Percentiles rank a stretch among this genome's conserved stretches.
These are phyloP conservation scores for Beta vulgaris DNA, from an alignment of 148 eudicot genomes.

Conservation along the genomic window DNA sequence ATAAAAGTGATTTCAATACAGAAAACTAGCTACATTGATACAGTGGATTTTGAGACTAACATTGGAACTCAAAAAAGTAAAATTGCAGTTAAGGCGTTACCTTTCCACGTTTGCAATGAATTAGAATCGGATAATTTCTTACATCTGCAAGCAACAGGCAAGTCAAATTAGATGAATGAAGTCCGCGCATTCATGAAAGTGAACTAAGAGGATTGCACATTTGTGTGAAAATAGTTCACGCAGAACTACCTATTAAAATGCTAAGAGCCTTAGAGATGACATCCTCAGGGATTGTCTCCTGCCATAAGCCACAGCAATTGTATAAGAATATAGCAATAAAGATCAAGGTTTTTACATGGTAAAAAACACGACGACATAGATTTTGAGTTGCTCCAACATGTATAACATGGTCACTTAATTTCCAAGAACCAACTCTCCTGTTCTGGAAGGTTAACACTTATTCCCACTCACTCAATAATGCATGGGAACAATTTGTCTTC, in stretches of 20 bases:
- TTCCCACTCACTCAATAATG: neutral
- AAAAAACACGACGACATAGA: neutral
- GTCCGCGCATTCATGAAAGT: neutral
- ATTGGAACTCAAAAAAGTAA: neutral
- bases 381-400: neutral
- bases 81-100: conserved; percentile 30
- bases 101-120: conserved; percentile 92
- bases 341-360: neutral
- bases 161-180: neutral
- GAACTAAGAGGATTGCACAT: neutral
- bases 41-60: no score
- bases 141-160: conserved; percentile 51
- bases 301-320: conserved; percentile 23
- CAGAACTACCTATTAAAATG: conserved; percentile 55
- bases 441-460: neutral
- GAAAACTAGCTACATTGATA: no score
- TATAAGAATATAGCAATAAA: conserved; percentile 11
- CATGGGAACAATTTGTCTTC: neutral
- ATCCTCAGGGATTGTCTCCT: conserved; percentile 61
- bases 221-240: neutral
- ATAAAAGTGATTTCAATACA: no score
- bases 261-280: conserved; percentile 59
- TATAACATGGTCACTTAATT: neutral
- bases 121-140: conserved; percentile 70
- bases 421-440: neutral